Percentiles rank a stretch among this genome's conserved stretches.
Evolutionary conservation across 805 yeast genomes (phyloP).

Genomic region (Candida railenensis): DNA sequence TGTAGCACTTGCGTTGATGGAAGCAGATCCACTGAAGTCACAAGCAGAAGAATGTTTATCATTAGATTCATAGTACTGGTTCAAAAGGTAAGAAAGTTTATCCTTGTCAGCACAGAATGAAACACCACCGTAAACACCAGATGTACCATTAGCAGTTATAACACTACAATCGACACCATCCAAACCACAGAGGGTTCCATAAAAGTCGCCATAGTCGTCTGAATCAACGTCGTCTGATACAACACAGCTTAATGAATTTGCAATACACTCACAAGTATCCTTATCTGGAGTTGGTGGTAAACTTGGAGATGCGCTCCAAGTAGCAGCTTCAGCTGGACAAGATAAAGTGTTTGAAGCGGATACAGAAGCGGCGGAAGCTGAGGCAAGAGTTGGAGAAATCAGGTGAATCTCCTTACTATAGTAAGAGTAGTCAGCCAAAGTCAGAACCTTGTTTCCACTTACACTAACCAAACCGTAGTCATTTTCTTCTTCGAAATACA

Average conservation of each 20-base stretch:
- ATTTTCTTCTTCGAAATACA: slow-evolving; percentile 85
- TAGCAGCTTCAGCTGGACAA: slow-evolving; percentile 56
- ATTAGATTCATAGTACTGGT: slow-evolving; percentile 57
- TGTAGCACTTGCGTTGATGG: slow-evolving; percentile 31
- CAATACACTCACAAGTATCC: slow-evolving; percentile 63
- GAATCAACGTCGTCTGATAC: slow-evolving; percentile 51
- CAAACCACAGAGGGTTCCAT: slow-evolving; percentile 53
- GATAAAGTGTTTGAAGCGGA: slow-evolving; percentile 38
- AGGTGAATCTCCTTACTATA: slow-evolving; percentile 33
- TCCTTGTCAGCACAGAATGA: slow-evolving; percentile 71
- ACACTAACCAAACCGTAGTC: slow-evolving; percentile 76
- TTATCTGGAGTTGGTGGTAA: slow-evolving; percentile 81
- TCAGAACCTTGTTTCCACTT: slow-evolving; percentile 48
- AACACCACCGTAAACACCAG: slow-evolving; percentile 69
- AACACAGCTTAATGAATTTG: slow-evolving; percentile 57
- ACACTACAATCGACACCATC: slow-evolving; percentile 55
- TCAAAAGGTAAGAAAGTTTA: slow-evolving; percentile 61
- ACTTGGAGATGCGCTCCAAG: slow-evolving; percentile 67
- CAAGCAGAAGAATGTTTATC: slow-evolving; percentile 50
- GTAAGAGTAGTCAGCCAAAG: slow-evolving; percentile 57
- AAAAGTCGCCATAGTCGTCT: slow-evolving; percentile 61
- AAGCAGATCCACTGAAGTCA: slow-evolving; percentile 69
- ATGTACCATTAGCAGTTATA: slow-evolving; percentile 59
- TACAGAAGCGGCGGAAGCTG: slow-evolving; percentile 36
- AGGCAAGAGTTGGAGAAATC: slow-evolving; percentile 36